Percentiles rank a stretch among this genome's conserved stretches.
phyloP scores from a whole-genome alignment of 495 filamentous ascomycete genomes.

The Antarctomyces pellizariae region DNA sequence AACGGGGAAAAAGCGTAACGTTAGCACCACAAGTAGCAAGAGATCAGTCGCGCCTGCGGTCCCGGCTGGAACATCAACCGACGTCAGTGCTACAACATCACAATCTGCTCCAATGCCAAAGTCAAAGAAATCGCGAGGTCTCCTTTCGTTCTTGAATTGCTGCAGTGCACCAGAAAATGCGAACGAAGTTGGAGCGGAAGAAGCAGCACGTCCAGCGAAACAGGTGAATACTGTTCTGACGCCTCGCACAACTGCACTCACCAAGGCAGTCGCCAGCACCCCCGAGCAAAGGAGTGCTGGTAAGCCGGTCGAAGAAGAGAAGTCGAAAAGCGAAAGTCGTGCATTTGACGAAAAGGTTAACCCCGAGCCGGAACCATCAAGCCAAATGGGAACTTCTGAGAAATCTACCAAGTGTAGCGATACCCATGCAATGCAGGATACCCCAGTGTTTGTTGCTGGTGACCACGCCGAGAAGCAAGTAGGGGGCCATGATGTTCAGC shows the following conservation, averaged over 20 bases:
- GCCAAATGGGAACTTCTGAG: slow-evolving; percentile 3
- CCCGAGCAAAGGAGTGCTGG: not conserved
- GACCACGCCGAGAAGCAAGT: slow-evolving; percentile 2
- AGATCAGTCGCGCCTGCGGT: slow-evolving; percentile 23
- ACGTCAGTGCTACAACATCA: slow-evolving; percentile 15
- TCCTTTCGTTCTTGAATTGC: slow-evolving; percentile 59
- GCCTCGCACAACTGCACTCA: slow-evolving; percentile 27
- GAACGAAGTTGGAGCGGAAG: slow-evolving; percentile 36
- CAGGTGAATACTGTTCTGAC: slow-evolving; percentile 25
- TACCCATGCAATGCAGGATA: not conserved
- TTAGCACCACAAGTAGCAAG: slow-evolving; percentile 42
- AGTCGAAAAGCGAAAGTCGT: not conserved
- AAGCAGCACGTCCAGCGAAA: slow-evolving; percentile 38
- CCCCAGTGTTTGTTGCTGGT: slow-evolving; percentile 3
- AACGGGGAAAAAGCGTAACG: slow-evolving; percentile 38
- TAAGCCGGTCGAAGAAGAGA: not conserved
- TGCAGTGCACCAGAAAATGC: slow-evolving; percentile 45
- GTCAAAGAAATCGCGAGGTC: slow-evolving; percentile 37
- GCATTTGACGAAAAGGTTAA: not conserved
- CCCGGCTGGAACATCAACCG: slow-evolving; percentile 14
- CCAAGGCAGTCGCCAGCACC: slow-evolving; percentile 14
- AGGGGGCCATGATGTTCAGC: slow-evolving; percentile 9
- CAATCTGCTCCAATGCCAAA: slow-evolving; percentile 18
- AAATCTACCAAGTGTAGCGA: too few species aligned
- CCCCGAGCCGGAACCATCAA: not conserved